Evolutionary conservation across 257 asterid genomes (phyloP).

Genomic region (Osmanthus fragrans): DNA sequence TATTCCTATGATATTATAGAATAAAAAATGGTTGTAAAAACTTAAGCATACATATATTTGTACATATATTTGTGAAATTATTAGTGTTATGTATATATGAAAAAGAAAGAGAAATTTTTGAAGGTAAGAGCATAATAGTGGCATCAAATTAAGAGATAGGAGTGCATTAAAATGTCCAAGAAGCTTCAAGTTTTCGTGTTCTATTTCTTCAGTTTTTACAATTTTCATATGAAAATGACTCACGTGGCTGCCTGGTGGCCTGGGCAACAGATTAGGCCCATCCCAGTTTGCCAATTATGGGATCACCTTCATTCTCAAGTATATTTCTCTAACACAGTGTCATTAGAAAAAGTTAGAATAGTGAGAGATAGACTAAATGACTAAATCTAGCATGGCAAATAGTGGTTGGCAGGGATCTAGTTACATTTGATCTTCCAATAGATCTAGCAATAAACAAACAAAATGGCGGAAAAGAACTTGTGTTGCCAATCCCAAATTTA

Average conservation of each 20-base stretch:
- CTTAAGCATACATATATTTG: background rate
- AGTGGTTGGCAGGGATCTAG: background rate
- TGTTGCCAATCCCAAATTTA: background rate
- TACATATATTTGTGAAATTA: background rate
- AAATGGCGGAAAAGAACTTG: background rate
- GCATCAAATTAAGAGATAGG: background rate
- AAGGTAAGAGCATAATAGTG: background rate
- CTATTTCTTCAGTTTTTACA: background rate
- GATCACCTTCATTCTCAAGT: background rate
- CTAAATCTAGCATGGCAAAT: background rate
- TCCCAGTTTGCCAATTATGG: background rate
- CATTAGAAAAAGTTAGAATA: background rate
- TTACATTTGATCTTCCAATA: background rate
- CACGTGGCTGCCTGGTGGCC: background rate
- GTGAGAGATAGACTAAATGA: background rate
- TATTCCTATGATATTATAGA: background rate
- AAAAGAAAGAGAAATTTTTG: background rate
- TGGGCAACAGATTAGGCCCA: background rate
- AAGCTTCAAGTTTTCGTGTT: background rate
- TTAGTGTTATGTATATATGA: background rate
- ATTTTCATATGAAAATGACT: background rate
- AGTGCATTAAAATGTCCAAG: background rate
- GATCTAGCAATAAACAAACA: background rate
- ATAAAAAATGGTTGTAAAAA: background rate
- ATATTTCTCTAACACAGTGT: background rate